phyloP scores from a whole-genome alignment of 2,329 filamentous ascomycete genomes.

The Calonectria honghensis region DNA sequence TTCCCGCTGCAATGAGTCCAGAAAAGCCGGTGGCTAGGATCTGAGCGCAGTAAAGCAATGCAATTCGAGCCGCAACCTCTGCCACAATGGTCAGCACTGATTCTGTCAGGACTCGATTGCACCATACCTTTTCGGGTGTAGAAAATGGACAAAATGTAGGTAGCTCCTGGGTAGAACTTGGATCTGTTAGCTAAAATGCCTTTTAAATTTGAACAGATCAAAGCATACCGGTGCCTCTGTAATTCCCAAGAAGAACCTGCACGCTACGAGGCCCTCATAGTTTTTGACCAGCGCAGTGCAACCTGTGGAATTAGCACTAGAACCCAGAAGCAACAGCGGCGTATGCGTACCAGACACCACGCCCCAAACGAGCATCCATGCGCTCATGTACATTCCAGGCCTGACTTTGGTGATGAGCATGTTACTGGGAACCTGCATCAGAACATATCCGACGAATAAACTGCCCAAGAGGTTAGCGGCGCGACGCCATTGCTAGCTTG shows the following conservation, averaged over 20 bases:
- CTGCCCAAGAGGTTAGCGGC: slow-evolving; percentile 42
- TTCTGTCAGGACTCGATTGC: rapidly evolving
- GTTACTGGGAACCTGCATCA: slow-evolving; percentile 64
- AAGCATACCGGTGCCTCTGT: slow-evolving; percentile 60
- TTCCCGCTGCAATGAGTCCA: slow-evolving; percentile 76
- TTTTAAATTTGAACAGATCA: too few species aligned
- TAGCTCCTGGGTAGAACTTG: slow-evolving; percentile 63
- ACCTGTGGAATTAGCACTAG: slow-evolving; percentile 37
- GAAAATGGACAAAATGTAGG: slow-evolving; percentile 60
- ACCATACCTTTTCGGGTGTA: slow-evolving; percentile 58
- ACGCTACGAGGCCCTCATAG: slow-evolving; percentile 59
- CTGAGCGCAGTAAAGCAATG: slow-evolving; percentile 75
- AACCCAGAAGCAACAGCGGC: too few species aligned
- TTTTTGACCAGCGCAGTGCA: slow-evolving; percentile 61
- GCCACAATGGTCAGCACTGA: slow-evolving; percentile 62
- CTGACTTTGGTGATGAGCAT: slow-evolving; percentile 65
- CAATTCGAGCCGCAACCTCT: slow-evolving; percentile 77
- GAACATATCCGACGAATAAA: slow-evolving; percentile 65
- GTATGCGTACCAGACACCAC: slow-evolving; percentile 57
- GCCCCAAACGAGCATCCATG: slow-evolving; percentile 65
- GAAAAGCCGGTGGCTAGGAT: slow-evolving; percentile 82
- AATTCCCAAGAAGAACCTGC: slow-evolving; percentile 63
- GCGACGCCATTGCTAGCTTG: too few species aligned
- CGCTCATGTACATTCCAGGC: slow-evolving; percentile 65
- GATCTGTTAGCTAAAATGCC: slow-evolving; percentile 5